Base-by-base conservation (phyloP, 208 protist species). In the Naegleria fowleri region DNA sequence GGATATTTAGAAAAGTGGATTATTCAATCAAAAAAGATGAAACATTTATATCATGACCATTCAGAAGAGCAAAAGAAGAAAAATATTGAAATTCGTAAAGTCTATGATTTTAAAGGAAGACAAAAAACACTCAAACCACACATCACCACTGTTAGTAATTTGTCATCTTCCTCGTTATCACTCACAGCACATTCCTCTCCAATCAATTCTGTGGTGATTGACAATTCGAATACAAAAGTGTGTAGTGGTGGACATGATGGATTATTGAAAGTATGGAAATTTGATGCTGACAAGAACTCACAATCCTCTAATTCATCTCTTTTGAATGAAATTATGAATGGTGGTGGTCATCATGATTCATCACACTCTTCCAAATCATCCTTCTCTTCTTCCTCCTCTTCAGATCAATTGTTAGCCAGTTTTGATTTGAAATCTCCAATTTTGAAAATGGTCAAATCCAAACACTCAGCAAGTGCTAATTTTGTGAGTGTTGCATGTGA, bases 1-100 rank as follows among this genome's bases (percentile, higher is more conserved):
- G 87, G 87, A 22, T 33, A 41, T 39, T 41, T 90, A n/a, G 33
- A 79, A 75, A 90, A 90, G 39, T 90, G 36, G 33, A 83, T 40
- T 36, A 51, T 83, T 25, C 87, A 90, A 79, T 83, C 52, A 41
- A 33, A 11, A 11, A 51, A 22, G 0, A 40, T 90, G 4, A 79
- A 89, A 41, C 11, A 16, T 33, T 36, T 41, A 5, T 67, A 55
- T 89, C 22, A 6, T 40, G 4, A 33, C 0, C 51, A 51, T 25
- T 41, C 43, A 39, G 39, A 88, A 22, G 29, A 55, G 9, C 5
- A 13, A 13, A 58, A 29, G 16, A 88, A 38, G 25, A 36, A 33
- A 29, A 0, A 5, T 22, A n/a, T 79, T 79, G 67, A 79, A 79
- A 79, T 79, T 36, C 13, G 29, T 36, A 36, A 79, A 13, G 67